Base-by-base conservation (phyloP, 176 grass and related monocot genomes). In the Puccinellia tenuiflora region DNA sequence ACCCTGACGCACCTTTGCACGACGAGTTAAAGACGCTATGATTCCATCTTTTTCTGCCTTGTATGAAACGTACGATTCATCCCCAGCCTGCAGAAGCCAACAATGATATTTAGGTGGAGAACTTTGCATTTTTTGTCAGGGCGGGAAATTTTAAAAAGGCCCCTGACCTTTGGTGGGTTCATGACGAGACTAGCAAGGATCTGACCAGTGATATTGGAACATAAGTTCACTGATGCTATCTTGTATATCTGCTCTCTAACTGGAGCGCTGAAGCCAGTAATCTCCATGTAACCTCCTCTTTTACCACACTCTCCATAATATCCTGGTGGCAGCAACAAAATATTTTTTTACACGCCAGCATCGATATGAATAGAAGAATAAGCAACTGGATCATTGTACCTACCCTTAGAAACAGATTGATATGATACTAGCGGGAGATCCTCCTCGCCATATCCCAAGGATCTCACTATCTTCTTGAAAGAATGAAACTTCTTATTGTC, bases 191-290 rank as follows among this genome's bases (percentile, higher is more conserved):
- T 96, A 18, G 89, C 88, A 85, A 99, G 93, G 82, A 96, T 94
- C 79, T 99, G 93, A 22, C 93, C 97, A 76, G 93, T 90, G 75
- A 99, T 92, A 66, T 99, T 99, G 11, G 97, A 99, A 60, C 97
- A 99, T 21, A 99, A 85, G 82, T 99, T 96, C 81, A 99, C 93
- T 52, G 97, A 99, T 18, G 97, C 87, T 59, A 99, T 54, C 78
- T 99, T 99, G 86, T 99, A 99, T 79, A 99, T 94, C 79, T 99
- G 93, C 60, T 99, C 93, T 92, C 97, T 90, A 45, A 99, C 97
- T 20, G 88, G 81, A 82, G 83, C 82, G 88, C 75, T 90, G 75
- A 96, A 99, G 73, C 93, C 91, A 35, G 93, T 96, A 65, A 99
- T 88, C 81, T 99, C 97, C 80, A 99, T 89, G 89, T 99, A 99